Evolutionary conservation across 176 grass and related monocot species (phyloP), one percentile per base, ranked within the genome.

Genomic region (Alloteropsis semialata): DNA sequence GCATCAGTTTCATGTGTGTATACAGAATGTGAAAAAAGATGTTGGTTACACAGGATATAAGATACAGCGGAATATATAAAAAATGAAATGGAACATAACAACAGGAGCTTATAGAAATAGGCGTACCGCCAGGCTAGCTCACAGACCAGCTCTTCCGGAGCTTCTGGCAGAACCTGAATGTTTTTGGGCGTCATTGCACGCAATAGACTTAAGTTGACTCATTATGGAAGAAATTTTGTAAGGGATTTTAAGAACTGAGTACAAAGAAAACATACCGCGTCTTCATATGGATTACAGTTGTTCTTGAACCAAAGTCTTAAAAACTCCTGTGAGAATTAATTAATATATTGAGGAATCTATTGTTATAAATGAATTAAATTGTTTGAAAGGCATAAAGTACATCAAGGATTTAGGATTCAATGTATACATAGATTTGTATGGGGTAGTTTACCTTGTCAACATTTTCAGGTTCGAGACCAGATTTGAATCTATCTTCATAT

Each of bases 201-300:
- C 10, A 58, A 83, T 3, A 53, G 19, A 87, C 16, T 15, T 44
- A 34, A 51, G 8, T 43, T 36, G 38, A 37, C 10, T 59, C 24
- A 2, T 37, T 33, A 68, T 43, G 15, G 5, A 76, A 42, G 14
- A n/a, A 54, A 5, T 44, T 29, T 27, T 12, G n/a, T 17, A 58
- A 66, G 18, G 13, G 34, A 6, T 41, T 67, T 75, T 58, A 36
- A 59, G 4, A 84, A 56, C 16, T 3, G n/a, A 56, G n/a, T 41
- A 58, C 9, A 27, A 65, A 76, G 33, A 63, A 55, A 89, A 46
- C 33, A 66, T 92, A 93, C 96, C 80, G 58, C 77, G 18, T 96
- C 96, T 93, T 96, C 91, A 78, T 99, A 96, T 54, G 93, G 96
- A 82, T 99, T 99, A 80, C 96, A 99, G 83, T 96, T 95, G 81